phyloP scores from a whole-genome alignment of 768 basidiomycete genomes.

The Psilocybe sp. region DNA sequence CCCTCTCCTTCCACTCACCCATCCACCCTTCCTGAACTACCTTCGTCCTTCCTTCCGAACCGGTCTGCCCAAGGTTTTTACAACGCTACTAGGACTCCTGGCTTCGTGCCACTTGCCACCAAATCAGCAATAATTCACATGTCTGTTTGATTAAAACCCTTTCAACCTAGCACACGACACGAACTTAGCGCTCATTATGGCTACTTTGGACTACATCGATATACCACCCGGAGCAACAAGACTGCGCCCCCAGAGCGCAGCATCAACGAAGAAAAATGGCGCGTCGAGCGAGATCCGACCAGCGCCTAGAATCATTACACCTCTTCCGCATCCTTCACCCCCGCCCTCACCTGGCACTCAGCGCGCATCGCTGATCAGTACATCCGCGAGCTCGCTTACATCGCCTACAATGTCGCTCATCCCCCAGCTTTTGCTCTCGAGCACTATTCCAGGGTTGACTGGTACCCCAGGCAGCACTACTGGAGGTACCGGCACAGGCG shows the following conservation, averaged over 20 bases:
- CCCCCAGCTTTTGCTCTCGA: constrained; percentile 35
- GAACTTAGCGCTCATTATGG: too few species aligned
- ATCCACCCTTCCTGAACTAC: too few species aligned
- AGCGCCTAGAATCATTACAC: constrained; percentile 38
- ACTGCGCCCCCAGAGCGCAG: constrained; percentile 19
- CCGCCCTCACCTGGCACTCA: constrained; percentile 25
- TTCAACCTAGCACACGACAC: too few species aligned
- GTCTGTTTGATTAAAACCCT: too few species aligned
- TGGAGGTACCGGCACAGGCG: constrained; percentile 12
- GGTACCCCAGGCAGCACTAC: constrained; percentile 5
- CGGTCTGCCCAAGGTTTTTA: too few species aligned
- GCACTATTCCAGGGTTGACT: constrained; percentile 20
- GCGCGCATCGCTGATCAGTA: constrained; percentile 16
- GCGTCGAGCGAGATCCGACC: constrained; percentile 29
- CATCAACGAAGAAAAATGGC: neutral
- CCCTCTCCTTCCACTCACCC: too few species aligned
- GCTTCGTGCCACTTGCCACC: too few species aligned
- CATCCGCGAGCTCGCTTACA: constrained; percentile 17
- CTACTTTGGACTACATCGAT: constrained; percentile 48
- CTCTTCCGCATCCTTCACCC: constrained; percentile 39
- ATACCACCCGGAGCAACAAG: constrained; percentile 40
- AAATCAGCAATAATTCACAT: too few species aligned
- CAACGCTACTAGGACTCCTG: too few species aligned
- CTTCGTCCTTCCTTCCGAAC: too few species aligned
- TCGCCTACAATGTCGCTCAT: constrained; percentile 33